Evolutionary conservation across 176 grass and related monocot species (phyloP).

Genomic region (Saccharum officinarum): DNA sequence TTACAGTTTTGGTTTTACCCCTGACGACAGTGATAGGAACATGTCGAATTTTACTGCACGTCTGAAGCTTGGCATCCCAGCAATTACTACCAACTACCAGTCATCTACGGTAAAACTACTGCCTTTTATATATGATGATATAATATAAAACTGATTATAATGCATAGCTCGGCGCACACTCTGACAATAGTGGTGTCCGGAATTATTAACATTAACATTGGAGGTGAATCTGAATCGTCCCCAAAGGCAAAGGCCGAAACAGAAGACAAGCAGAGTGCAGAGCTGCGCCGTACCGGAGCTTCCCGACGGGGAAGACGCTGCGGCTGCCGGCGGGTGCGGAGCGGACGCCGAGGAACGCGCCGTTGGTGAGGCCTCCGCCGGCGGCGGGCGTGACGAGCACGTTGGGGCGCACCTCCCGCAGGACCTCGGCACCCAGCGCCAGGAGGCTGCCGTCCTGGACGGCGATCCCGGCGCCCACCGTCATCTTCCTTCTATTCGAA

Average conservation of each 20-base stretch:
- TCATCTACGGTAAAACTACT: neutral
- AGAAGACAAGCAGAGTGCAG: neutral
- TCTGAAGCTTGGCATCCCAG: neutral
- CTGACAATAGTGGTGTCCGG: neutral
- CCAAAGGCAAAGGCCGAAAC: neutral
- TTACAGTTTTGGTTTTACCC: neutral
- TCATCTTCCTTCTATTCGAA: conserved; percentile 43
- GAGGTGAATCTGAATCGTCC: neutral
- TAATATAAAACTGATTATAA: neutral
- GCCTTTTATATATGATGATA: neutral
- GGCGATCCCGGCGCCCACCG: conserved; percentile 59
- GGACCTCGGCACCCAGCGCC: conserved; percentile 53
- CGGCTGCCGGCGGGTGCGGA: conserved; percentile 48
- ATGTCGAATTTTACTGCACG: neutral
- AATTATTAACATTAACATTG: neutral
- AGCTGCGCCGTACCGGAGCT: conserved; percentile 53
- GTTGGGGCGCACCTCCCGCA: conserved; percentile 56
- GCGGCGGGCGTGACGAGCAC: conserved; percentile 56
- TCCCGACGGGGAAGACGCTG: conserved; percentile 76
- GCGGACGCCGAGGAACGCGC: conserved; percentile 70
- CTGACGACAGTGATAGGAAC: neutral
- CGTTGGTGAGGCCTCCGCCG: conserved; percentile 52
- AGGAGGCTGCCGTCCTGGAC: conserved; percentile 64
- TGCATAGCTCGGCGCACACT: too few species aligned
- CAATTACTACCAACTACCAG: neutral